Conservation (phyloP, 306 rosid species). For the Citrullus amarus region DNA sequence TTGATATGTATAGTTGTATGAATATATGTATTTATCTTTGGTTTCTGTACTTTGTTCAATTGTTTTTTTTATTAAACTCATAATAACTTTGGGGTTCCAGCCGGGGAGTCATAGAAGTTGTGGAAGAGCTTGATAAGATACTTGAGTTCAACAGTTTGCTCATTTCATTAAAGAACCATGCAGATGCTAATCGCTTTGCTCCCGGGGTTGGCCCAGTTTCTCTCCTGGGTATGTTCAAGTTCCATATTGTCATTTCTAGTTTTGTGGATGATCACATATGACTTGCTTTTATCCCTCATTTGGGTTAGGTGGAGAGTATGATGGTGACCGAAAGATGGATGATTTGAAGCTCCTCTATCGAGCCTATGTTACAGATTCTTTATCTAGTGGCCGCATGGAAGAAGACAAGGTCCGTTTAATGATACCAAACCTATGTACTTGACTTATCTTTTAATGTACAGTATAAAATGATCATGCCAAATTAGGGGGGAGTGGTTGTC, state of each 20-base stretch:
- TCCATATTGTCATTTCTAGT: constrained; percentile 1
- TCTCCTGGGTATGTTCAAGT: constrained; percentile 43
- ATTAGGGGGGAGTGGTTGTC: background rate
- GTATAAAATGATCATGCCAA: background rate
- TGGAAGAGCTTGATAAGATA: constrained; percentile 58
- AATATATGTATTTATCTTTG: background rate
- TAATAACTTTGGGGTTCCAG: constrained; percentile 39
- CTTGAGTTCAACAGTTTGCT: constrained; percentile 57
- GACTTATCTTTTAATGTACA: background rate
- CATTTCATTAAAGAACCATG: constrained; percentile 64
- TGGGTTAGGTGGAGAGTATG: constrained; percentile 72
- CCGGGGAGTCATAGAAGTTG: constrained; percentile 44
- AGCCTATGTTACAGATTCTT: constrained; percentile 40
- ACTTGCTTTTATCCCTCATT: constrained; percentile 14
- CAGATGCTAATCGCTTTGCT: constrained; percentile 61
- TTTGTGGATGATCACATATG: constrained; percentile 9
- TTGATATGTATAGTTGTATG: background rate
- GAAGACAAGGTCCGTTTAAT: constrained; percentile 32
- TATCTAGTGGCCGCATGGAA: constrained; percentile 39
- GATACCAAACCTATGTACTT: background rate
- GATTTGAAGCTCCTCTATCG: constrained; percentile 81
- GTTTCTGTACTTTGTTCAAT: background rate
- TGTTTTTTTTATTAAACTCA: constrained; percentile 10
- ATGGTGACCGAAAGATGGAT: constrained; percentile 57
- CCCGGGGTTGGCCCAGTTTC: constrained; percentile 83